A percentile compares a stretch with the other conserved stretches of the same genome.
Evolutionary conservation across 2,329 filamentous ascomycete genomes (phyloP).

Genomic region (Neonectria ditissima): DNA sequence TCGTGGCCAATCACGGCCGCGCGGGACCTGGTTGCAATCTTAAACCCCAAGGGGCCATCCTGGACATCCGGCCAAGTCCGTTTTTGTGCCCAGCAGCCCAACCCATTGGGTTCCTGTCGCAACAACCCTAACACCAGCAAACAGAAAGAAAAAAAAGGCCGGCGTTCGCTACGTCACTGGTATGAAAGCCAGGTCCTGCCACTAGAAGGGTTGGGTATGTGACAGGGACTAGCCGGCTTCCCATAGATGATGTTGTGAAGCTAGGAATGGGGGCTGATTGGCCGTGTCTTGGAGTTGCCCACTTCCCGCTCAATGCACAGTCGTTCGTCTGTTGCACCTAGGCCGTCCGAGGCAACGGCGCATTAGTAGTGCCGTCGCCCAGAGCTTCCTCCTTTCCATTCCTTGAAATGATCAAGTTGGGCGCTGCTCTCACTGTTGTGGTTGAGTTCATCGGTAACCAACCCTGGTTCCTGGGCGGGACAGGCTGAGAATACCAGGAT

Average conservation of each 20-base stretch:
- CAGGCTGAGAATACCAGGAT: too few species aligned
- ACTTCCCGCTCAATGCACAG: neutral
- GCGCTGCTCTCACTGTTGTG: too few species aligned
- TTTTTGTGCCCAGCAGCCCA: conserved; percentile 10
- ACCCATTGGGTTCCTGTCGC: neutral
- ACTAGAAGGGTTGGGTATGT: neutral
- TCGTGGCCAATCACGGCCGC: conserved; percentile 8
- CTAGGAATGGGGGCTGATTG: neutral
- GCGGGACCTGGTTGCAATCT: conserved; percentile 17
- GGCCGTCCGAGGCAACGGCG: neutral
- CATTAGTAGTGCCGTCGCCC: too few species aligned
- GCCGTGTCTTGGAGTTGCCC: too few species aligned
- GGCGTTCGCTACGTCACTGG: neutral
- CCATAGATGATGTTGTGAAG: neutral
- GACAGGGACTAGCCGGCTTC: neutral
- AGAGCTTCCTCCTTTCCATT: too few species aligned
- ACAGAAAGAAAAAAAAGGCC: neutral
- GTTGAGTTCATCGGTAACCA: too few species aligned
- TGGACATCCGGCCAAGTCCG: neutral
- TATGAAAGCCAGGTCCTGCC: neutral
- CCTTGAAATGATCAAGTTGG: too few species aligned
- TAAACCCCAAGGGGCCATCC: conserved; percentile 20
- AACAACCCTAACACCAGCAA: too few species aligned
- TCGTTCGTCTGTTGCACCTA: neutral
- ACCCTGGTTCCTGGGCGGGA: too few species aligned